A percentile compares a stretch with the other conserved stretches of the same genome.
Conservation (phyloP, 441 rosid genomes). For the Isatis lusitanica region DNA sequence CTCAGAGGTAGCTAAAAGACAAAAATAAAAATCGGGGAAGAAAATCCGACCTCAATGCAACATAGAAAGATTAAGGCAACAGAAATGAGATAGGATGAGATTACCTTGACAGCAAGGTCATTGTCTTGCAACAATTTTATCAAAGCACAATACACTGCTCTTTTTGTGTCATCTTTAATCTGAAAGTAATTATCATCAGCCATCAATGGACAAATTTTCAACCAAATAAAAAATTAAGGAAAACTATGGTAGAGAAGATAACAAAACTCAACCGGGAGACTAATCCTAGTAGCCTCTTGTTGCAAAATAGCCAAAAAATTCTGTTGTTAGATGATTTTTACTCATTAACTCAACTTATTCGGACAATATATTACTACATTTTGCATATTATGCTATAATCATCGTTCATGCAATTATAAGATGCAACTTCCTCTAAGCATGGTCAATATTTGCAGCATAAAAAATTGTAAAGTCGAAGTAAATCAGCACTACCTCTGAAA, state of each 20-base stretch:
- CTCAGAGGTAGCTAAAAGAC: conserved; percentile 33
- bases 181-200: conserved; percentile 44
- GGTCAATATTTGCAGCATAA: conserved; percentile 9
- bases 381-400: conserved; percentile 13
- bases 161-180: conserved; percentile 90
- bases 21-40: not conserved
- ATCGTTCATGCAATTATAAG: not conserved
- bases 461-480: conserved; percentile 11
- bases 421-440: conserved; percentile 5
- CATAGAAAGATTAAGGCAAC: not conserved
- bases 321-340: conserved; percentile 1
- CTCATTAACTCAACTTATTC: conserved; percentile 9
- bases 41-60: conserved; percentile 9
- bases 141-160: conserved; percentile 88
- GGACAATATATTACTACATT: conserved; percentile 15
- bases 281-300: not conserved
- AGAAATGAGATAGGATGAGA: conserved; percentile 23
- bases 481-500: conserved; percentile 78
- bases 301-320: not conserved
- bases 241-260: conserved; percentile 3
- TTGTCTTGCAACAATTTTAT: conserved; percentile 78
- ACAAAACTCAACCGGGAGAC: not conserved
- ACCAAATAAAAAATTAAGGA: not conserved
- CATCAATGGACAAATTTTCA: not conserved
- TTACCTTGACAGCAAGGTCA: conserved; percentile 91